phyloP scores from a whole-genome alignment of 78 protist species.

The Dictyostelium discoideum region dicty_2.7 NC_007088.5:8255001-8255500 shows the following conservation, averaged over 20 bases:
- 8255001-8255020: not conserved
- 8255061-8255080: too few relatives aligned
- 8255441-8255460: not conserved
- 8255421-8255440: too few relatives aligned
- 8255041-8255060: too few relatives aligned
- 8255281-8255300: too few relatives aligned
- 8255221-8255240: too few relatives aligned
- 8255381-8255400: not conserved
- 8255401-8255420: not conserved
- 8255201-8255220: too few relatives aligned
- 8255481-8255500: not conserved
- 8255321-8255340: not conserved
- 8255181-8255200: not conserved
- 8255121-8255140: not conserved
- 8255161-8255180: not conserved
- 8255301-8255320: too few relatives aligned
- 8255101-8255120: not conserved
- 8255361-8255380: not conserved
- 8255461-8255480: not conserved
- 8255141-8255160: not conserved
- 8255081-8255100: not conserved
- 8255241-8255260: not conserved
- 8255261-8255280: not conserved
- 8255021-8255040: not conserved
- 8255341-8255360: not conserved